These are phyloP conservation scores for Schizosaccharomyces versatilis DNA, from an alignment of 1,139 yeast species.

Conservation along the genomic window DNA sequence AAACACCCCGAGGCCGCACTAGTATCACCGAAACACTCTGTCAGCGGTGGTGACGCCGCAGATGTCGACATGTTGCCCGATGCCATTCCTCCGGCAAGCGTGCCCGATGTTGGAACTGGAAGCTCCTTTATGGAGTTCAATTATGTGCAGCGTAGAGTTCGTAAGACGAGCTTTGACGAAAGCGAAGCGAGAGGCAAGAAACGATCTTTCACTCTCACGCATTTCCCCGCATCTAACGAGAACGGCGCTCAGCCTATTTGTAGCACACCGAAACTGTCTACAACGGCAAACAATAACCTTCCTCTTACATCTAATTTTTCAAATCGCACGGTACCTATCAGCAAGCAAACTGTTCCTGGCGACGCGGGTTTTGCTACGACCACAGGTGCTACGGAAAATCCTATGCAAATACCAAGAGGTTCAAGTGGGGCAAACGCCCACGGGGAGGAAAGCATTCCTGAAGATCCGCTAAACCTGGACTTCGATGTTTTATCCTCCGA, in stretches of 20 bases:
- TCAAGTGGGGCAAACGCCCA: not conserved
- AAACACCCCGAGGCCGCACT: not conserved
- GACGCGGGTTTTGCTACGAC: not conserved
- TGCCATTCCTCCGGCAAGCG: not conserved
- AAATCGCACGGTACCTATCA: not conserved
- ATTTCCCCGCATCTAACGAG: conserved; percentile 8
- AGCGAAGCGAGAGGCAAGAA: conserved; percentile 11
- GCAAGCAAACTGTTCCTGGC: not conserved
- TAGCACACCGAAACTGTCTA: not conserved
- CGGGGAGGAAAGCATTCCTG: not conserved
- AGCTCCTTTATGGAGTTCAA: conserved; percentile 1
- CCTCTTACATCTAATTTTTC: not conserved
- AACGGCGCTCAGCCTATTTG: conserved; percentile 7
- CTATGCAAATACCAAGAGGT: not conserved
- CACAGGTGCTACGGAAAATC: not conserved
- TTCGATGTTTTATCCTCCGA: not conserved
- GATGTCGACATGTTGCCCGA: not conserved
- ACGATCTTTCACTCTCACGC: conserved; percentile 15
- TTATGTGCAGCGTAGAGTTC: conserved; percentile 2
- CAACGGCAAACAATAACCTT: not conserved
- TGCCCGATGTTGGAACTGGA: not conserved
- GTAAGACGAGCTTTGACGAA: conserved; percentile 1
- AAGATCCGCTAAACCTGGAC: not conserved
- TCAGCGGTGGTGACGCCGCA: not conserved
- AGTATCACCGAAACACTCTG: too few relatives aligned